Conservation (phyloP, 495 filamentous ascomycete species). For the Neurospora intermedia region DNA sequence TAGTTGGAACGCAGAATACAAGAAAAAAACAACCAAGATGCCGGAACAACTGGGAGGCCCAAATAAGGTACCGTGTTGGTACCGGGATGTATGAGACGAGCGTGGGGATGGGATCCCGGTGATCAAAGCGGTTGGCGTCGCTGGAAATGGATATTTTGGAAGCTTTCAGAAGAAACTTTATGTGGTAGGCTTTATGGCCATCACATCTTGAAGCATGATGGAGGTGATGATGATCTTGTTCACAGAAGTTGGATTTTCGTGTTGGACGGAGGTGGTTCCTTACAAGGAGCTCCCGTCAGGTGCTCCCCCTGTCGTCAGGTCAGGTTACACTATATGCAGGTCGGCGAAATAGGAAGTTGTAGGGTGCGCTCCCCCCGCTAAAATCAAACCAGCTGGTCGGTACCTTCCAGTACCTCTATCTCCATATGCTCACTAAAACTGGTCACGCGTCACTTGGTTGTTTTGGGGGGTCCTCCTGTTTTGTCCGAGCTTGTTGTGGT, state of each 20-base stretch:
- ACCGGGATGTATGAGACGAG: not conserved
- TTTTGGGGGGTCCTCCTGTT: not conserved
- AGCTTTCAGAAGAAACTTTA: not conserved
- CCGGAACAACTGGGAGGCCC: not conserved
- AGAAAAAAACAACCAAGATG: not conserved
- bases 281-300: not conserved
- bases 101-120: not conserved
- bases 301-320: not conserved
- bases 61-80: not conserved
- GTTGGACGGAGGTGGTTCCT: not conserved
- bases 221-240: not conserved
- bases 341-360: not conserved
- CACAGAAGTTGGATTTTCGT: not conserved
- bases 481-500: not conserved
- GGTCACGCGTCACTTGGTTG: not conserved
- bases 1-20: not conserved
- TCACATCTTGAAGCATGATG: not conserved
- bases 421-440: not conserved
- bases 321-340: not conserved
- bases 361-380: not conserved
- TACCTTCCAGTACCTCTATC: not conserved
- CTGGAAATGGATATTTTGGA: not conserved
- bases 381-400: not conserved
- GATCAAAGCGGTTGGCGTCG: not conserved
- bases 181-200: not conserved